A percentile compares a stretch with the other conserved stretches of the same genome.
Evolutionary conservation across 257 asterid genomes (phyloP).

Genomic region (Buddleja alternifolia): DNA sequence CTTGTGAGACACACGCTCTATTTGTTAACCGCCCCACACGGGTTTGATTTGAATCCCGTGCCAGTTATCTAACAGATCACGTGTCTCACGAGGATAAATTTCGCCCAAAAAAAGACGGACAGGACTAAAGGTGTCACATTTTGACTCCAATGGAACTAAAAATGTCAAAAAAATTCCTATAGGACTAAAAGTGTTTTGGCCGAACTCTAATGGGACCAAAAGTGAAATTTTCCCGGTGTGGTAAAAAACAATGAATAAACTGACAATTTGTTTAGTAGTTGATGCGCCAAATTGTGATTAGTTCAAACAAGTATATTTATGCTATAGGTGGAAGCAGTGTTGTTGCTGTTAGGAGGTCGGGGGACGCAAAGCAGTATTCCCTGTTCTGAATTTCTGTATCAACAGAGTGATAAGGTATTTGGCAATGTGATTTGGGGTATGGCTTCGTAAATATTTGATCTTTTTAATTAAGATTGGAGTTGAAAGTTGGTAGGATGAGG

Average conservation of each 20-base stretch:
- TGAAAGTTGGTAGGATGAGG: not conserved
- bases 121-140: too few species aligned
- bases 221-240: too few species aligned
- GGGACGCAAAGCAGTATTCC: slow-evolving; percentile 35
- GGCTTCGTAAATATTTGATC: slow-evolving; percentile 2
- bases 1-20: too few species aligned
- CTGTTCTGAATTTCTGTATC: slow-evolving; percentile 34
- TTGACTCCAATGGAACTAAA: too few species aligned
- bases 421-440: not conserved
- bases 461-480: not conserved
- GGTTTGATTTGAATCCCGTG: too few species aligned
- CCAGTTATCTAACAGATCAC: too few species aligned
- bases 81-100: too few species aligned
- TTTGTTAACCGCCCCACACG: too few species aligned
- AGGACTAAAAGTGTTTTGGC: too few species aligned
- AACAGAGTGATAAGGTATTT: slow-evolving; percentile 41
- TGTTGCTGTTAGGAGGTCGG: slow-evolving; percentile 45
- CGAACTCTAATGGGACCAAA: too few species aligned
- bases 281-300: not conserved
- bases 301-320: slow-evolving; percentile 6
- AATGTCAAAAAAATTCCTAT: too few species aligned
- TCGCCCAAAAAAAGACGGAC: too few species aligned
- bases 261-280: not conserved
- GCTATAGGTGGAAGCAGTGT: slow-evolving; percentile 53
- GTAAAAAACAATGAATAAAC: not conserved